A percentile compares a stretch with the other conserved stretches of the same genome.
Conservation (phyloP, 2,329 filamentous ascomycete species). For the Cercospora berteroae region DNA sequence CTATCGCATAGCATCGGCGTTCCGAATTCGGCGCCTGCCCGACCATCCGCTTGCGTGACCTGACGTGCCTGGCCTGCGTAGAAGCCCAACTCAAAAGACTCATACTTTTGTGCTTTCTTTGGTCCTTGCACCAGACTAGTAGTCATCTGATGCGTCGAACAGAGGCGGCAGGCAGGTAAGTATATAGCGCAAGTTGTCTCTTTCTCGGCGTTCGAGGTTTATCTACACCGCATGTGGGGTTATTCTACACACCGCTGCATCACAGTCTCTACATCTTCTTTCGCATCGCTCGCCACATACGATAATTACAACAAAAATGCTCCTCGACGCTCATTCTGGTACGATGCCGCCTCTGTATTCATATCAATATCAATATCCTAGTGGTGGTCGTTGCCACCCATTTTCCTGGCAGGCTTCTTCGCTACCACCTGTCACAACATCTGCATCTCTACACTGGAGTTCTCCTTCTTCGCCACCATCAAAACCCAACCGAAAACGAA, state of each 20-base stretch:
- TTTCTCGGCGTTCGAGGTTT: background rate
- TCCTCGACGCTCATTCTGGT: background rate
- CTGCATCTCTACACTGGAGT: too few species aligned
- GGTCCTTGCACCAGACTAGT: background rate
- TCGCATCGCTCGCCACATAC: too few species aligned
- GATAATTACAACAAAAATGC: background rate
- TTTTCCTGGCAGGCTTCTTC: background rate
- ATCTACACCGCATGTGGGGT: background rate
- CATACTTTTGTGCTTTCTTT: background rate
- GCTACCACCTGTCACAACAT: background rate
- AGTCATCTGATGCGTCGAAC: slow-evolving; percentile 11
- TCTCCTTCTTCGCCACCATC: background rate
- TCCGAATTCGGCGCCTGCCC: background rate
- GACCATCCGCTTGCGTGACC: background rate
- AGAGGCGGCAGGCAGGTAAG: background rate
- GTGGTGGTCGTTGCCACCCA: background rate
- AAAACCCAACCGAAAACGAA: slow-evolving; percentile 5
- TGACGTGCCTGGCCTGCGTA: background rate
- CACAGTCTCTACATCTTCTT: background rate
- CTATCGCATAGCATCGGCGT: background rate
- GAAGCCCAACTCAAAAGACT: slow-evolving; percentile 7
- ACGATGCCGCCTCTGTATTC: background rate
- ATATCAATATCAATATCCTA: background rate
- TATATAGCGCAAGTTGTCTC: background rate
- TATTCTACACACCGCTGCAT: background rate